These are phyloP conservation scores for Neurospora sp. DNA, from an alignment of 495 filamentous ascomycete genomes.

Conservation along the genomic window DNA sequence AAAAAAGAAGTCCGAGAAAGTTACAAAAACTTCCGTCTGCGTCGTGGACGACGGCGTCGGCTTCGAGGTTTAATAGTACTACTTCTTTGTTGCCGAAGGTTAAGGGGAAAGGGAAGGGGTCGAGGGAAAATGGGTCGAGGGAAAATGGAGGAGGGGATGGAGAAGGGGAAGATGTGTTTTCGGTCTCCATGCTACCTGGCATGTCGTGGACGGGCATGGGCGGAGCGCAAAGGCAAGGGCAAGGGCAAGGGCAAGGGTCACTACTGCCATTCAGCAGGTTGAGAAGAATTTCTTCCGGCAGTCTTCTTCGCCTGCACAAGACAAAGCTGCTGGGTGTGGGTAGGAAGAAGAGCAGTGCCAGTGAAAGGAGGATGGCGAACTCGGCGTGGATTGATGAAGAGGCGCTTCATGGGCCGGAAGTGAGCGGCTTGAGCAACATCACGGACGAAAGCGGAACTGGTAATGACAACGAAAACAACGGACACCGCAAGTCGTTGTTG, in stretches of 20 bases:
- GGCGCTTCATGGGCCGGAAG: conserved; percentile 29
- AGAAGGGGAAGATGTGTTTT: not conserved
- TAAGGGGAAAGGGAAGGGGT: not conserved
- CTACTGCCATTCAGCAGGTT: not conserved
- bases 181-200: not conserved
- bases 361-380: conserved; percentile 8
- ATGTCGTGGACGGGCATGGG: conserved; percentile 2
- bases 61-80: conserved; percentile 3
- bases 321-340: not conserved
- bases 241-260: not conserved
- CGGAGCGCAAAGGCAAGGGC: not conserved
- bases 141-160: not conserved
- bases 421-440: conserved; percentile 10
- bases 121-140: not conserved
- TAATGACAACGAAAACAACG: not conserved
- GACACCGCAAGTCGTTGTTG: conserved; percentile 3
- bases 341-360: not conserved
- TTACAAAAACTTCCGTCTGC: not conserved
- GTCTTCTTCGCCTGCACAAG: not conserved
- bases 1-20: not conserved
- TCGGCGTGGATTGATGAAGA: conserved; percentile 34
- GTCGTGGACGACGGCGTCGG: not conserved
- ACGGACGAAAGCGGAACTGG: conserved; percentile 2
- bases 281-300: not conserved
- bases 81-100: not conserved